A percentile compares a stretch with the other conserved stretches of the same genome.
phyloP scores from a whole-genome alignment of 352 stramenopile species.

The Phytophthora megakarya region DNA sequence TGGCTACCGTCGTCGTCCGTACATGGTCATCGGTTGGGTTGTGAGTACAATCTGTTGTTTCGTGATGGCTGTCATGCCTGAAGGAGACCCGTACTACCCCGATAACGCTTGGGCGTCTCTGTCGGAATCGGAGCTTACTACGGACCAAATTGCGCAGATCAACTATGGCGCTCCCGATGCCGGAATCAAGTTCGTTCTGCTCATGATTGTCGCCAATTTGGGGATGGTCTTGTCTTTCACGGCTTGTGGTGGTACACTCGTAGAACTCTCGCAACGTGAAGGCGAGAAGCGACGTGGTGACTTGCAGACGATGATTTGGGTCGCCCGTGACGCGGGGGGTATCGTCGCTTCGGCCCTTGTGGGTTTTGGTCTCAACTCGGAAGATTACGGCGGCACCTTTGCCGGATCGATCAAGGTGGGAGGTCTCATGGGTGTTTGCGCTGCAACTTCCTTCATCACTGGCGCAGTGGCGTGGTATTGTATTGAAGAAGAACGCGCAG shows the following conservation, averaged over 20 bases:
- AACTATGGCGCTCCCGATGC: constrained; percentile 48
- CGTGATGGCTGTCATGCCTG: constrained; percentile 40
- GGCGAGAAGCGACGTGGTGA: constrained; percentile 50
- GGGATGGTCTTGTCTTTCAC: constrained; percentile 61
- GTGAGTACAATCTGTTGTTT: constrained; percentile 43
- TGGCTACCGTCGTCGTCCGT: constrained; percentile 79
- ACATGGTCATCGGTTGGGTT: constrained; percentile 79
- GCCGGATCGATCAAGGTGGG: constrained; percentile 51
- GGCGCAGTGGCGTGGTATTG: constrained; percentile 52
- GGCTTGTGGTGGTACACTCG: constrained; percentile 51
- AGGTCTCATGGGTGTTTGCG: constrained; percentile 54
- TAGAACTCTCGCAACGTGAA: constrained; percentile 68
- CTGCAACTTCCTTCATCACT: constrained; percentile 38
- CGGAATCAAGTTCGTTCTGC: constrained; percentile 55
- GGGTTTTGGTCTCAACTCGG: constrained; percentile 62
- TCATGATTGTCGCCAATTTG: constrained; percentile 65
- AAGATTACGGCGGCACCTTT: constrained; percentile 61
- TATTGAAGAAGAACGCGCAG: constrained; percentile 48
- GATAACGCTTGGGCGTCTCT: constrained; percentile 43
- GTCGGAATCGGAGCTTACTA: constrained; percentile 35
- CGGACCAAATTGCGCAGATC: constrained; percentile 48
- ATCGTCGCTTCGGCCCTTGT: constrained; percentile 53
- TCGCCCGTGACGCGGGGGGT: constrained; percentile 39
- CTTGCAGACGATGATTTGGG: constrained; percentile 65
- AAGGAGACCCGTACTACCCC: constrained; percentile 60